These are phyloP conservation scores for Zopfia rhizophila DNA, from an alignment of 2,329 filamentous ascomycete genomes.

Conservation along the genomic window DNA sequence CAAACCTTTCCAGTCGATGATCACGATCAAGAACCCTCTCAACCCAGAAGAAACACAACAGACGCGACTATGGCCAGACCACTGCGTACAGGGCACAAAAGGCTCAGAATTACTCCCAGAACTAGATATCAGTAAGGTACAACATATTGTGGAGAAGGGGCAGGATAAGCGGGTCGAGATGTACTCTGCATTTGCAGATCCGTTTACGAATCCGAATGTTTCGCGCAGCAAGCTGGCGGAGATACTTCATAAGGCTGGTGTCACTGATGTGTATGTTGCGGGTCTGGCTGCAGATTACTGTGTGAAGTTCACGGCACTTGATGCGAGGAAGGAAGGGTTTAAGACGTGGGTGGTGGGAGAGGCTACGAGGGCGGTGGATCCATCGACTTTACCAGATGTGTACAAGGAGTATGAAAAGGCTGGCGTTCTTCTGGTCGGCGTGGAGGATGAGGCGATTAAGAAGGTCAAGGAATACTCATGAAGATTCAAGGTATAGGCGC, in stretches of 20 bases:
- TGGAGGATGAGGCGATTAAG: constrained; percentile 66
- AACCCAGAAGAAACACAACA: constrained; percentile 71
- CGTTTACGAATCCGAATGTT: constrained; percentile 71
- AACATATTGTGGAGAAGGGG: constrained; percentile 81
- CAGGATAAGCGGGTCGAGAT: constrained; percentile 80
- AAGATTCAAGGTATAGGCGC: background rate
- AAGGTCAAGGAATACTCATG: constrained; percentile 53
- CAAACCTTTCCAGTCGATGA: constrained; percentile 72
- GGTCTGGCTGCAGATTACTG: constrained; percentile 92
- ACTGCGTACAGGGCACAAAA: constrained; percentile 80
- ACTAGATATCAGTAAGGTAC: constrained; percentile 69
- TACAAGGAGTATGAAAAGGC: constrained; percentile 64
- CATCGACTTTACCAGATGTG: constrained; percentile 65
- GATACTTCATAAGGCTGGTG: constrained; percentile 64
- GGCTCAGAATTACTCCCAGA: constrained; percentile 81
- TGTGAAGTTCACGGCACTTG: constrained; percentile 81
- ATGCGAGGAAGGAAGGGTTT: constrained; percentile 81
- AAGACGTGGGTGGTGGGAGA: constrained; percentile 80
- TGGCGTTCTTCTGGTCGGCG: constrained; percentile 72
- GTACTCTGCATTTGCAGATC: constrained; percentile 91
- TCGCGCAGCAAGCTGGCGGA: constrained; percentile 70
- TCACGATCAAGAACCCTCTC: constrained; percentile 73
- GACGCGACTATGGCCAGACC: constrained; percentile 85
- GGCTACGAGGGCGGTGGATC: constrained; percentile 77
- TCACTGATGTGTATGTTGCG: constrained; percentile 86